These are phyloP conservation scores for Rosa persica DNA, from an alignment of 306 rosid species.

Conservation along the genomic window DNA sequence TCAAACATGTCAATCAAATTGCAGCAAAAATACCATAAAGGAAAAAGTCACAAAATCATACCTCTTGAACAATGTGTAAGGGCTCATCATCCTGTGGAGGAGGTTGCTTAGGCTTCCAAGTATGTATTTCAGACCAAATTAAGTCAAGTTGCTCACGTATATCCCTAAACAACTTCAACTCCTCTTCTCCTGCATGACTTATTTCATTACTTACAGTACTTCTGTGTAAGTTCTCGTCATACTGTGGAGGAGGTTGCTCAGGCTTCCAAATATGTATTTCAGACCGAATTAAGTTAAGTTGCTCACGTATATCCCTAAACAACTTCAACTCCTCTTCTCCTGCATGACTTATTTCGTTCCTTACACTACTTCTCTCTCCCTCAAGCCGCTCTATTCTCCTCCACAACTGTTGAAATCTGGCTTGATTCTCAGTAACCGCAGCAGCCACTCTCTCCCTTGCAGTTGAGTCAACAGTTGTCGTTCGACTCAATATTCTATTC, in stretches of 20 bases:
- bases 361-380: constrained; percentile 39
- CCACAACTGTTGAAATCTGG: constrained; percentile 52
- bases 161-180: constrained; percentile 69
- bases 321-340: constrained; percentile 61
- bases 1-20: background rate
- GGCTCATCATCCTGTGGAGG: constrained; percentile 38
- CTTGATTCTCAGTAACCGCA: constrained; percentile 37
- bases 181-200: constrained; percentile 48
- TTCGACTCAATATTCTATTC: constrained; percentile 32
- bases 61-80: constrained; percentile 59
- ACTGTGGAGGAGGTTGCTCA: constrained; percentile 35
- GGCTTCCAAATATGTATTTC: constrained; percentile 52
- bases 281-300: constrained; percentile 48
- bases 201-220: constrained; percentile 40
- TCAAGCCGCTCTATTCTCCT: constrained; percentile 65
- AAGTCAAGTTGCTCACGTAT: constrained; percentile 55
- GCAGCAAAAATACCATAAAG: background rate
- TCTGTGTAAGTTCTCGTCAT: constrained; percentile 33
- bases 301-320: constrained; percentile 69
- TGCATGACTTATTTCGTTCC: constrained; percentile 52
- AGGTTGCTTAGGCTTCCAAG: constrained; percentile 37
- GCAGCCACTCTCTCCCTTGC: constrained; percentile 21
- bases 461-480: constrained; percentile 28
- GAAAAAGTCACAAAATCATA: constrained; percentile 21
- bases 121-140: constrained; percentile 54